Base-by-base conservation (phyloP, 2,329 filamentous ascomycete genomes). In the Aureobasidium namibiae region DNA sequence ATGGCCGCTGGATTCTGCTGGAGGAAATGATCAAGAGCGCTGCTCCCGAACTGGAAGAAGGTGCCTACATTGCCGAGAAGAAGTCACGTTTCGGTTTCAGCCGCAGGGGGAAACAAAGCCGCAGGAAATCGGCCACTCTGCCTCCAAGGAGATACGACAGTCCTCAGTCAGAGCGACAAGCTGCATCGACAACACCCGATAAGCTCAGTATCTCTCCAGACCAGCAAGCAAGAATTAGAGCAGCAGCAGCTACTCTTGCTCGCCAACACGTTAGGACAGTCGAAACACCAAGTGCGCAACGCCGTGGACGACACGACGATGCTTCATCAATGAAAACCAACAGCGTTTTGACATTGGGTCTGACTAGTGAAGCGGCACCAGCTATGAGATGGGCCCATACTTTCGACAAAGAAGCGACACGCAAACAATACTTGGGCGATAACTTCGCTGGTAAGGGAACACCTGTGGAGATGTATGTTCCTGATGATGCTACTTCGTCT, bases 331-430 rank as follows among this genome's bases (percentile, higher is more conserved):
- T 75, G 45, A 96, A 95, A 80, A 96, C 91, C 3, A 92, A 86
- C 72, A 99, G 94, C 65, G 83, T 95, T 59, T 81, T 96, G 68
- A 96, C 91, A 3, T 77, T 97, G 48, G 92, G 96, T 69, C 87
- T 97, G 62, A 80, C 92, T 67, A 90, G 81, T 56, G 94, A 96
- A 71, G 92, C 92, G 18, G 94, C 89, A 9, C 89, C 91, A 24
- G 94, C 94, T 1, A 87, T 99, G 86, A 95, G 96, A 73, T 99
- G 94, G 94, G 90, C 92, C 33, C 92, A 81, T 72, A 91, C 91
- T 67, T 97, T 96, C 70, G 94, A 97, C 74, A 95, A 94, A 74
- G 86, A 94, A 67, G 80, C 87, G 8, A 87, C 95, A 63, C 86
- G 91, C 57, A 85, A 90, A 63, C 85, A 89, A n/a, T 97, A 97